phyloP scores from a whole-genome alignment of 805 yeast species.

The Suhomyces sp. region DNA sequence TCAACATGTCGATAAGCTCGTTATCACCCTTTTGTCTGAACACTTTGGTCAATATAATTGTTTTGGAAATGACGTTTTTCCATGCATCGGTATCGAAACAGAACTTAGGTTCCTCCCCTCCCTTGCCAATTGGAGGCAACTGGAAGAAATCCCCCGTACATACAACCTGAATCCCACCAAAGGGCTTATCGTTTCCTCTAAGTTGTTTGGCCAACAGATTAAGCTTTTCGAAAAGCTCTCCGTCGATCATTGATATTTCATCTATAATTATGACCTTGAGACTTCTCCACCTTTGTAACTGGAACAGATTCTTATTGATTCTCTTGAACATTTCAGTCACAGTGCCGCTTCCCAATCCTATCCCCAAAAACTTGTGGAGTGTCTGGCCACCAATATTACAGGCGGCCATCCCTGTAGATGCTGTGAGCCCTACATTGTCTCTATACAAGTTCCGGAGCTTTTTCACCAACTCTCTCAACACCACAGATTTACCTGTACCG shows the following conservation, averaged over 20 bases:
- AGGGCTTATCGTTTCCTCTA: conserved; percentile 57
- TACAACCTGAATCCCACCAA: conserved; percentile 91
- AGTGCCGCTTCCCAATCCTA: conserved; percentile 69
- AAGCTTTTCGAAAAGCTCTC: conserved; percentile 68
- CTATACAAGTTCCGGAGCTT: conserved; percentile 19
- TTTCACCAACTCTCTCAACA: conserved; percentile 60
- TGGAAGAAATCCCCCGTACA: conserved; percentile 96
- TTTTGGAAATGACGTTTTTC: conserved; percentile 58
- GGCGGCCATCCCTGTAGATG: conserved; percentile 96
- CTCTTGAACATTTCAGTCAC: conserved; percentile 44
- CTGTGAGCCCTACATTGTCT: conserved; percentile 78
- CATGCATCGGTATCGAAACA: conserved; percentile 78
- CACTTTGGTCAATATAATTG: conserved; percentile 71
- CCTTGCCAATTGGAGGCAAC: conserved; percentile 75
- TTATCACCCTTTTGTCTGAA: conserved; percentile 86
- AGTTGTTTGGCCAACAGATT: conserved; percentile 62
- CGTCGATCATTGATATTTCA: conserved; percentile 94
- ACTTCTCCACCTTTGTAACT: conserved; percentile 57
- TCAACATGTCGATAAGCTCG: conserved; percentile 72
- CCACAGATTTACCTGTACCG: conserved; percentile 83
- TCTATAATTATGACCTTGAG: conserved; percentile 78
- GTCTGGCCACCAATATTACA: conserved; percentile 91
- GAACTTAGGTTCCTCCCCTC: conserved; percentile 40
- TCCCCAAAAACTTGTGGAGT: conserved; percentile 78
- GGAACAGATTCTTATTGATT: conserved; percentile 45